Base-by-base conservation (phyloP, 352 stramenopile genomes). In the Globisporangium canariense region DNA sequence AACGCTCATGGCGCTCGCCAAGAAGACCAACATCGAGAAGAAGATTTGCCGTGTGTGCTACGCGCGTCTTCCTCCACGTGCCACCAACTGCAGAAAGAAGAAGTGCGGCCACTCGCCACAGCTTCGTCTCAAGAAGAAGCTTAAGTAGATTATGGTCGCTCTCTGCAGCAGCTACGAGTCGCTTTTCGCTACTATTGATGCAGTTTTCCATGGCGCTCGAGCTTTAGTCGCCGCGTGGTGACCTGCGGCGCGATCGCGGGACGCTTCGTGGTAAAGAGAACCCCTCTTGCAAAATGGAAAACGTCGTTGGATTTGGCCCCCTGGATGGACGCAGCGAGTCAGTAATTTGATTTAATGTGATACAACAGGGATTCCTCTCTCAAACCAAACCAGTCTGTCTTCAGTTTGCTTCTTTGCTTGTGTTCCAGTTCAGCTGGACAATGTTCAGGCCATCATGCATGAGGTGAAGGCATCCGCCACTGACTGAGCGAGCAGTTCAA, bases 21-120 rank as follows among this genome's bases (percentile, higher is more conserved):
- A 99, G 88, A 98, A 98, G 89, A 99, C 94, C 81, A 99, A 99
- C 91, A 98, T 92, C 71, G 97, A 99, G 73, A 99, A 99, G 94
- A 91, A 98, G 83, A 98, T 99, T 68, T 99, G 98, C 93, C 96
- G 98, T 77, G 99, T 99, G 77, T 99, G 98, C 86, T 99, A 99
- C 83, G 97, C 98, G 68, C 96, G 98, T 91, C 96, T 99, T 58
- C 98, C 97, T 47, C 97, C 97, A 55, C 96, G 97, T 82, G 98
- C 98, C 60, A 99, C 92, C 67, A 99, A 99, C 93, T 99, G 98
- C 95, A 94, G 98, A 76, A 99, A 99, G 97, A 99, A 99, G 92
- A 99, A 99, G 94, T 99, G 98, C 77, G 98, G 98, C 76, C 98
- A 99, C 90, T 99, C 97, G 68, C 98, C 96, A 77, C 98, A 99